Evolutionary conservation across 192 early-diverging fungal species (phyloP), one percentile per base, ranked within the genome.

Genomic region (Diversispora eburnea): DNA sequence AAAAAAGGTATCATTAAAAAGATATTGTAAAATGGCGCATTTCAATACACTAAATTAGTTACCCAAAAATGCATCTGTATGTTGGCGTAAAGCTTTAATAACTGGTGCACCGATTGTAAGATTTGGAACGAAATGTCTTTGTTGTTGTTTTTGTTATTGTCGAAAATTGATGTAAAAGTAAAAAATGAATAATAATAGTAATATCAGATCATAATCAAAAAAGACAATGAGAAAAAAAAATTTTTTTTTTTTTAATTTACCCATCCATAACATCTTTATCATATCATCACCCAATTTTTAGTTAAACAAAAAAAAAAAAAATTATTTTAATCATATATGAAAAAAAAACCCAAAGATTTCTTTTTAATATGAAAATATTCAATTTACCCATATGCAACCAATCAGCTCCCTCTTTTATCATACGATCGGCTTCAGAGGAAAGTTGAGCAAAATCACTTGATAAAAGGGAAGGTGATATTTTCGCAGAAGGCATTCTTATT

Each of bases 41-140:
- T 72, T 73, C 64, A 63, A 58, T 13, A 39, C 12, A 20, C 33
- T 54, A 71, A 25, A 39, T 47, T 19, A 25, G 56, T 65, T 83
- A 90, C 90, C 90, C 13, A 98, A 87, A 78, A 95, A 96, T n/a
- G 88, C 93, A 52, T 94, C 83, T 7, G 94, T 91, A 81, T 95
- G 93, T 76, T 92, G 90, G 56, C 93, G 86, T 52, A 98, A 82
- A 62, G 86, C 84, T 72, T 92, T 87, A 77, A 98, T 92, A 55
- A 98, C 90, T 19, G 96, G 96, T 4, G 95, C 92, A 12, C 96
- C 96, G 13, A 96, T 88, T 12, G 96, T 96, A 49, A 98, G 82
- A 83, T 98, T 98, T 63, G 96, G 96, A 10, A 98, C 96, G 83
- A 98, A 98, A 77, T 98, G 96, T 8, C 96, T 91, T 79, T 62